phyloP scores from a whole-genome alignment of 2,329 filamentous ascomycete genomes.

The Aspergillus chevalieri region DNA sequence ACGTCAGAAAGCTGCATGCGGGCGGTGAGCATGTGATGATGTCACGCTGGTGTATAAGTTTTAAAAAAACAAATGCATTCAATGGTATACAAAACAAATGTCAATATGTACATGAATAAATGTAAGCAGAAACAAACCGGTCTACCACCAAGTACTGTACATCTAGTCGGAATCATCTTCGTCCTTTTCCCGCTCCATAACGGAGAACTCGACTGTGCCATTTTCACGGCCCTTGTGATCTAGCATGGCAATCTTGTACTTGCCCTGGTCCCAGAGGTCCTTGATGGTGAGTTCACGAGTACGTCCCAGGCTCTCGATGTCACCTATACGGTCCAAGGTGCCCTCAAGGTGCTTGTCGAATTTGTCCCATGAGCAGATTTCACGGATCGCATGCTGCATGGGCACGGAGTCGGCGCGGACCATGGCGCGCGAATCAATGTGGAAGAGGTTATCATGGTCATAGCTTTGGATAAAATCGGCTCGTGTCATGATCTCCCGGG shows the following conservation, averaged over 20 bases:
- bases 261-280: conserved; percentile 78
- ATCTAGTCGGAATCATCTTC: conserved; percentile 22
- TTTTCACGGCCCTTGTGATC: conserved; percentile 44
- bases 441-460: conserved; percentile 91
- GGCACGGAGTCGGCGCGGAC: conserved; percentile 91
- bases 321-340: conserved; percentile 78
- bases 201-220: conserved; percentile 44
- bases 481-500: conserved; percentile 89
- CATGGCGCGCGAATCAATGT: conserved; percentile 78
- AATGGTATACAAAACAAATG: not conserved
- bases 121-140: conserved; percentile 1
- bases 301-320: conserved; percentile 85
- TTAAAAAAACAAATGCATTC: not conserved
- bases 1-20: conserved; percentile 9
- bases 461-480: conserved; percentile 90
- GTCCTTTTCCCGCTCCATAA: conserved; percentile 32
- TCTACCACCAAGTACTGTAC: not conserved
- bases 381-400: conserved; percentile 86
- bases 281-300: conserved; percentile 96
- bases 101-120: not conserved
- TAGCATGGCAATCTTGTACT: conserved; percentile 60
- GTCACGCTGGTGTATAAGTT: conserved; percentile 17
- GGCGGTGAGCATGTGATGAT: conserved; percentile 32
- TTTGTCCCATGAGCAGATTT: conserved; percentile 69
- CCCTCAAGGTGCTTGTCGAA: conserved; percentile 78